phyloP scores from a whole-genome alignment of 148 eudicot genomes.

The Vaccinium corymbosum region DNA sequence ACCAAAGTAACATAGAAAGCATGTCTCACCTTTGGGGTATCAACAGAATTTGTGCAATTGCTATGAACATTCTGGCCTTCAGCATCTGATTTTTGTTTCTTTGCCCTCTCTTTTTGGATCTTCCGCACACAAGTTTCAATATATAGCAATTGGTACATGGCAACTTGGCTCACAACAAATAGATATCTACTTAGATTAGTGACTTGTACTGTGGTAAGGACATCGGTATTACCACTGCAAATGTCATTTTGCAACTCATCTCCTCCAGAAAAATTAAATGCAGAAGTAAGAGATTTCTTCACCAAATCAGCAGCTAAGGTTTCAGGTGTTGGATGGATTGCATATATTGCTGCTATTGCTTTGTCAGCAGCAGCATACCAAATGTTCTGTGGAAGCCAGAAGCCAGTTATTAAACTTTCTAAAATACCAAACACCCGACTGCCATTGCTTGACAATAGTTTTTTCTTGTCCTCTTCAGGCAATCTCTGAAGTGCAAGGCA shows the following conservation, averaged over 20 bases:
- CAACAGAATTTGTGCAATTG: constrained; percentile 27
- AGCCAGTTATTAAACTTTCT: constrained; percentile 65
- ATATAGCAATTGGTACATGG: constrained; percentile 89
- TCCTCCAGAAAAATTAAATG: constrained; percentile 42
- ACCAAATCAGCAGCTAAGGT: constrained; percentile 65
- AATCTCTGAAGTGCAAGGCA: constrained; percentile 84
- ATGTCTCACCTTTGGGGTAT: constrained; percentile 53
- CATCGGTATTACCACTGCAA: constrained; percentile 31
- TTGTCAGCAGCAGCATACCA: constrained; percentile 93
- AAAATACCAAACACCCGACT: constrained; percentile 63
- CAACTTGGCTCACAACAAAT: constrained; percentile 76
- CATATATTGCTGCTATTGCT: constrained; percentile 80
- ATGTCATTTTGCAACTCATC: constrained; percentile 39
- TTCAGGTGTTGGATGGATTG: constrained; percentile 89
- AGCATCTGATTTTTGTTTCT: constrained; percentile 58
- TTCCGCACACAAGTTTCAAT: constrained; percentile 82
- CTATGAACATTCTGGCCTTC: constrained; percentile 33
- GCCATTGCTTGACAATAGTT: constrained; percentile 54
- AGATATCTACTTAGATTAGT: constrained; percentile 74
- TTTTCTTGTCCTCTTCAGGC: constrained; percentile 83
- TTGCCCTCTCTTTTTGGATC: constrained; percentile 73
- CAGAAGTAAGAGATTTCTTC: constrained; percentile 53
- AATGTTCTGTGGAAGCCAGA: constrained; percentile 73
- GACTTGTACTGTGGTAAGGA: constrained; percentile 58
- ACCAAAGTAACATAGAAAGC: not conserved